These are phyloP conservation scores for Prunus salicina DNA, from an alignment of 306 rosid species.

Conservation along the genomic window DNA sequence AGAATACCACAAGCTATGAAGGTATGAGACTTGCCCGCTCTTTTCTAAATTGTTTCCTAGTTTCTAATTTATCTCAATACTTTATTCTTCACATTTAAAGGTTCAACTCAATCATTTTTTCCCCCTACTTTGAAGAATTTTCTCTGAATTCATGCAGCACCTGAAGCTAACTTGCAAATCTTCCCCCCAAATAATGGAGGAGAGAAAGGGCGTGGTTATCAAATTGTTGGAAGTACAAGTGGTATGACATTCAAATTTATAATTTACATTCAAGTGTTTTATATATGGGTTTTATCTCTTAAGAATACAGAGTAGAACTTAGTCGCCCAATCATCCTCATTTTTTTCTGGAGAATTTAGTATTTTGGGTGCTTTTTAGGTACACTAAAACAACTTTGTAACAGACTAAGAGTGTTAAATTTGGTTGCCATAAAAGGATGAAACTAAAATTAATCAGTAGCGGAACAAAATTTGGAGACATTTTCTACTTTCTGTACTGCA, in stretches of 20 bases:
- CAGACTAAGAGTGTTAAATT: not conserved
- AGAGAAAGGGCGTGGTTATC: constrained; percentile 64
- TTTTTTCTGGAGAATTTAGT: not conserved
- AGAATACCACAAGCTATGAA: constrained; percentile 44
- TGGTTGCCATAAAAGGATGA: not conserved
- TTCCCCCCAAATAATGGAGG: constrained; percentile 76
- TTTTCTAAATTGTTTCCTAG: not conserved
- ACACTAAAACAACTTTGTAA: not conserved
- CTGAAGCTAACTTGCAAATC: constrained; percentile 72
- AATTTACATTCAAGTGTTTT: not conserved
- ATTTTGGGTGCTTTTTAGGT: not conserved
- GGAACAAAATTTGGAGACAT: not conserved
- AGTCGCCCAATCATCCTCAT: not conserved
- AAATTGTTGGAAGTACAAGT: constrained; percentile 60
- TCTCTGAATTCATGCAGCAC: constrained; percentile 40
- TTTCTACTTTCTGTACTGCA: not conserved
- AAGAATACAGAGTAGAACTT: not conserved
- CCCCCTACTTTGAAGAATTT: constrained; percentile 4
- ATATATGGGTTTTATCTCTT: not conserved
- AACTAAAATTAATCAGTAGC: not conserved
- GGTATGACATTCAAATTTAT: constrained; percentile 33
- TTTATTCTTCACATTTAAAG: not conserved
- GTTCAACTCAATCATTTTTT: not conserved
- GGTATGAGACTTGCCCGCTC: constrained; percentile 42
- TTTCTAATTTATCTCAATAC: not conserved